Conservation (phyloP, 2,329 filamentous ascomycete genomes). For the Verticillium nubilum region DNA sequence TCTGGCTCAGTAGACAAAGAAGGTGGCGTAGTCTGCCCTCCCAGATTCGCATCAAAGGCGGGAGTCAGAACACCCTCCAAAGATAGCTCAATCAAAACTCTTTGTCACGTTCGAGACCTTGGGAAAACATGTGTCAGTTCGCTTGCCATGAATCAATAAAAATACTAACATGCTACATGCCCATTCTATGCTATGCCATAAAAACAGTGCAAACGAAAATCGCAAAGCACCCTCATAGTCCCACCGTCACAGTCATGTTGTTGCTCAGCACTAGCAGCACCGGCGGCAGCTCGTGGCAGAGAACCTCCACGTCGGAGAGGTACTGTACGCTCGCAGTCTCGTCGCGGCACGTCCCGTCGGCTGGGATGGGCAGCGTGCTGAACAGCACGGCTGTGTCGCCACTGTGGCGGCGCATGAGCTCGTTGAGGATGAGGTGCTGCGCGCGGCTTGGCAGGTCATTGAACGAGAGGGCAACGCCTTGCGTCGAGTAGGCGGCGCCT, state of each 20-base stretch:
- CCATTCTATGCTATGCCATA: not conserved
- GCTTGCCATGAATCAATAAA: not conserved
- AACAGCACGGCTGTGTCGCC: slow-evolving; percentile 71
- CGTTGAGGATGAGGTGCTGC: slow-evolving; percentile 82
- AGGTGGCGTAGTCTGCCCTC: not conserved
- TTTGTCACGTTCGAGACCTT: not conserved
- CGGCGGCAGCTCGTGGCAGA: slow-evolving; percentile 72
- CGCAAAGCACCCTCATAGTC: slow-evolving; percentile 39
- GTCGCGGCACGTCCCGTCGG: slow-evolving; percentile 68
- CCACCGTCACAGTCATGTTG: slow-evolving; percentile 83
- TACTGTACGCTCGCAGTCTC: slow-evolving; percentile 69
- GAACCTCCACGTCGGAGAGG: slow-evolving; percentile 69
- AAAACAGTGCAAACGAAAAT: not conserved
- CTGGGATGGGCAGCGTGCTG: slow-evolving; percentile 76
- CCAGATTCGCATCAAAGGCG: not conserved
- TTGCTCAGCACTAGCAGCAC: slow-evolving; percentile 78
- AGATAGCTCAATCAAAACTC: not conserved
- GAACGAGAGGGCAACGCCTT: slow-evolving; percentile 68
- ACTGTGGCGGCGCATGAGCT: slow-evolving; percentile 68
- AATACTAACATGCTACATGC: not conserved
- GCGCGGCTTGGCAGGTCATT: slow-evolving; percentile 81
- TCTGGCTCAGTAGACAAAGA: not conserved
- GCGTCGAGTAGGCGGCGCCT: slow-evolving; percentile 48
- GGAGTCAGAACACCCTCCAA: not conserved
- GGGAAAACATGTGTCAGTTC: not conserved